phyloP scores from a whole-genome alignment of 345 rosid genomes.

The Eucalyptus melliodora region DNA sequence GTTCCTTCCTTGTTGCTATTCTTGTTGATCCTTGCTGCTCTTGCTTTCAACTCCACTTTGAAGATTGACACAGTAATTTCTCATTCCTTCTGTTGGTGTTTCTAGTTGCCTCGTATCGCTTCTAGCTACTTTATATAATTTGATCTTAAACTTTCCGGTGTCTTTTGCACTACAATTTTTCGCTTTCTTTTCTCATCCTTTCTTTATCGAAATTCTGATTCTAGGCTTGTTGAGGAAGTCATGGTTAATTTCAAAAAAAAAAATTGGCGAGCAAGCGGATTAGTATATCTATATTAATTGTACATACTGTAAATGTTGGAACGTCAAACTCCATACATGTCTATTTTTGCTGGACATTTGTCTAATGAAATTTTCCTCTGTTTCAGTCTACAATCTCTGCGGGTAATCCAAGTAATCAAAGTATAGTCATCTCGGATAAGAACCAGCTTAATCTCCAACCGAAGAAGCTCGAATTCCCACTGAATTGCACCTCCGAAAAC shows the following conservation, averaged over 20 bases:
- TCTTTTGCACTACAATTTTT: not conserved
- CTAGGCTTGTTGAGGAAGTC: not conserved
- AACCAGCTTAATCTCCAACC: not conserved
- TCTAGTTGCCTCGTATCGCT: not conserved
- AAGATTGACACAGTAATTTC: not conserved
- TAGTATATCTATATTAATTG: not conserved
- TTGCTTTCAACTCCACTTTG: slow-evolving; percentile 5
- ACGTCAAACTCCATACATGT: not conserved
- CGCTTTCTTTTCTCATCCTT: not conserved
- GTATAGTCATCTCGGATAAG: not conserved
- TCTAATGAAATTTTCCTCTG: not conserved
- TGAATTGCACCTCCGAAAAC: slow-evolving; percentile 16
- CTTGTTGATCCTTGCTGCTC: not conserved
- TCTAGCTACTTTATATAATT: not conserved
- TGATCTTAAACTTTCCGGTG: not conserved
- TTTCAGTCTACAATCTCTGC: not conserved
- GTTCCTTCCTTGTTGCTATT: slow-evolving; percentile 4
- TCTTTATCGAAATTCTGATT: not conserved
- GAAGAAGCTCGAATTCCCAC: slow-evolving; percentile 12
- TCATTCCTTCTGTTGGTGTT: not conserved
- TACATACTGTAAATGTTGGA: not conserved
- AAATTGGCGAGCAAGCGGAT: not conserved
- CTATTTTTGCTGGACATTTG: not conserved
- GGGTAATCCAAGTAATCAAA: not conserved
- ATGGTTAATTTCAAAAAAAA: not conserved